Evolutionary conservation across 768 basidiomycete species (phyloP).

Genomic region (Pilatotrama ljubarskyi): DNA sequence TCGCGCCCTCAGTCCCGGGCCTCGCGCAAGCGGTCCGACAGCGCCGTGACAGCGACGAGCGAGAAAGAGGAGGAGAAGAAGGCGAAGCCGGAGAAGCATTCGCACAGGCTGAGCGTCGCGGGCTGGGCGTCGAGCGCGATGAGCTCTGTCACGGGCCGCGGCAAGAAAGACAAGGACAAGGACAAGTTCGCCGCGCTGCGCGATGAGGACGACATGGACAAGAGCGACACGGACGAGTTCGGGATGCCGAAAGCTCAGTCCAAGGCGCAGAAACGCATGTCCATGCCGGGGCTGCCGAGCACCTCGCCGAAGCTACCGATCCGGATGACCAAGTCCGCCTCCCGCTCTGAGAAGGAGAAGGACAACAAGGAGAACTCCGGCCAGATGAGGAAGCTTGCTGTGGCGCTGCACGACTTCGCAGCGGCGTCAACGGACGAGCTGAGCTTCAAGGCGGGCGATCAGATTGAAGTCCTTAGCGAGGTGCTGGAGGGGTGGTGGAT

Average conservation of each 20-base stretch:
- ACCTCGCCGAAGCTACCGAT: conserved; percentile 29
- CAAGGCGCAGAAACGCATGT: conserved; percentile 18
- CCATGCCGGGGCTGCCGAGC: conserved; percentile 2
- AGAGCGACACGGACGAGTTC: conserved; percentile 31
- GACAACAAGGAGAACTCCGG: conserved; percentile 28
- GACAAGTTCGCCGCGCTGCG: conserved; percentile 56
- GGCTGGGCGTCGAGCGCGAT: conserved; percentile 73
- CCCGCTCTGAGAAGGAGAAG: conserved; percentile 41
- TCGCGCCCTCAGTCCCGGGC: conserved; percentile 60
- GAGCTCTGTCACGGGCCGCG: conserved; percentile 56
- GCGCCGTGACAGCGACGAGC: conserved; percentile 43
- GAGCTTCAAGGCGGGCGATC: conserved; percentile 68
- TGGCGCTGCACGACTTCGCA: conserved; percentile 73
- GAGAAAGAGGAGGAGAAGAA: conserved; percentile 31
- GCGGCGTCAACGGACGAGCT: conserved; percentile 76
- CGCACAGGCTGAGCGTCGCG: conserved; percentile 44
- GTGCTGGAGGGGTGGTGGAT: conserved; percentile 92
- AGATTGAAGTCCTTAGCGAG: conserved; percentile 75
- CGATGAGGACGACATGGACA: conserved; percentile 43
- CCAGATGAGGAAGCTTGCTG: conserved; percentile 43
- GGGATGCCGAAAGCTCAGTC: conserved; percentile 9
- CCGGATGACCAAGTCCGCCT: conserved; percentile 53
- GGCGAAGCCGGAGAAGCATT: conserved; percentile 34
- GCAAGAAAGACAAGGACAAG: conserved; percentile 57
- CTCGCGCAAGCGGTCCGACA: conserved; percentile 67